These are phyloP conservation scores for Pleomassaria siparia DNA, from an alignment of 2,329 filamentous ascomycete genomes.

Conservation along the genomic window DNA sequence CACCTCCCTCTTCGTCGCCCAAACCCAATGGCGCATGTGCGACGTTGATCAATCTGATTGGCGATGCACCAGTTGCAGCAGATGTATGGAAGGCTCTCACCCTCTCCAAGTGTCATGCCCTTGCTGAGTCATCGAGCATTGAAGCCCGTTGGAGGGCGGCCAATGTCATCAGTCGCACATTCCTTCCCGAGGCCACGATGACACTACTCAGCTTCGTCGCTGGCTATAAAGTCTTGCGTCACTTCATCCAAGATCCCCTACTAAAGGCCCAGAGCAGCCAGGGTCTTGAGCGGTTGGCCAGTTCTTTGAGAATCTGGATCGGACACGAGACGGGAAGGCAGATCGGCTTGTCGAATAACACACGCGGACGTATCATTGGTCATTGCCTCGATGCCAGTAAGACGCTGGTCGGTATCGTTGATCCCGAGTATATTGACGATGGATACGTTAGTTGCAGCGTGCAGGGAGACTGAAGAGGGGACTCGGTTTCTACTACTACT, in stretches of 20 bases:
- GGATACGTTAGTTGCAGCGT: constrained; percentile 20
- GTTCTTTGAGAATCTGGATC: constrained; percentile 49
- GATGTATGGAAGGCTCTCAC: constrained; percentile 61
- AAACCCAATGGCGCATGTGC: constrained; percentile 34
- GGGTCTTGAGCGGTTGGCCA: constrained; percentile 48
- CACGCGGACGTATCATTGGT: constrained; percentile 43
- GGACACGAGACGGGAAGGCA: constrained; percentile 46
- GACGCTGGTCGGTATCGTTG: constrained; percentile 43
- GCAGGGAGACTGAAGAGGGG: constrained; percentile 3
- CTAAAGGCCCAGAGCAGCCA: constrained; percentile 36
- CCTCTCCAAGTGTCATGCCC: constrained; percentile 60
- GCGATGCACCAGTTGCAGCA: constrained; percentile 57
- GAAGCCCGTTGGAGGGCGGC: constrained; percentile 43
- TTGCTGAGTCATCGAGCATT: constrained; percentile 45
- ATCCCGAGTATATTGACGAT: constrained; percentile 29
- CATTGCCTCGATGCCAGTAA: constrained; percentile 47
- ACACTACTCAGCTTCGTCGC: constrained; percentile 52
- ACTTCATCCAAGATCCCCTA: constrained; percentile 37
- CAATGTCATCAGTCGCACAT: constrained; percentile 43
- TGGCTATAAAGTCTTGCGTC: constrained; percentile 44
- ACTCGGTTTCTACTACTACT: not conserved
- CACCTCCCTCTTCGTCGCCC: constrained; percentile 34
- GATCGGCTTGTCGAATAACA: constrained; percentile 43
- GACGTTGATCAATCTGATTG: constrained; percentile 49
- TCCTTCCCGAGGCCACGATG: constrained; percentile 42